Conservation (phyloP, 345 rosid genomes). For the Xanthoceras sorbifolium region DNA sequence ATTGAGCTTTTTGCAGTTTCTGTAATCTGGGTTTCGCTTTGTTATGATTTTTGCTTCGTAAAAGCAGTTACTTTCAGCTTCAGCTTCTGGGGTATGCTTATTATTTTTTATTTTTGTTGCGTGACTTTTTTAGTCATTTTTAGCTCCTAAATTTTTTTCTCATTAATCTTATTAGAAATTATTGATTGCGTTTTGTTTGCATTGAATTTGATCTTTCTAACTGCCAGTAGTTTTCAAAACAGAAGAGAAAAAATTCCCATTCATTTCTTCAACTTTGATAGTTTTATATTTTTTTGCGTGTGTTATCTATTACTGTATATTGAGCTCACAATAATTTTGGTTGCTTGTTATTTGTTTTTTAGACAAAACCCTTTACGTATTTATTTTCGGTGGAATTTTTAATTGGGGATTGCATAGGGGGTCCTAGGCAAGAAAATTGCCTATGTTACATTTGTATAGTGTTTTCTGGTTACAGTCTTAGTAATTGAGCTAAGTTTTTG, state of each 20-base stretch:
- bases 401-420: neutral
- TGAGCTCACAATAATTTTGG: neutral
- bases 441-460: neutral
- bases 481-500: neutral
- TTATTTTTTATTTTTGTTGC: neutral
- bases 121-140: neutral
- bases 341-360: neutral
- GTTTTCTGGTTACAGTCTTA: neutral
- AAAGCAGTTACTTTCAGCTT: neutral
- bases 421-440: neutral
- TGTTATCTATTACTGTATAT: neutral
- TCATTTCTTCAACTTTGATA: neutral
- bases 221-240: neutral
- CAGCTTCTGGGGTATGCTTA: slow-evolving; percentile 12
- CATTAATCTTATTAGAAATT: neutral
- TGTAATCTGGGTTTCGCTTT: neutral
- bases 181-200: neutral
- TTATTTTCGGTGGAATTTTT: neutral
- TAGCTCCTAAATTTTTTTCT: neutral
- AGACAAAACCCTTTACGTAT: neutral
- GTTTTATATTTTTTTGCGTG: neutral
- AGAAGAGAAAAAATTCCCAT: neutral
- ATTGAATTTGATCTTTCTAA: neutral
- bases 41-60: neutral
- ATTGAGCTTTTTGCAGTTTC: neutral